Evolutionary conservation across 1,139 yeast species (phyloP), one percentile per base, ranked within the genome.

Genomic region (Geotrichum fermentans): DNA sequence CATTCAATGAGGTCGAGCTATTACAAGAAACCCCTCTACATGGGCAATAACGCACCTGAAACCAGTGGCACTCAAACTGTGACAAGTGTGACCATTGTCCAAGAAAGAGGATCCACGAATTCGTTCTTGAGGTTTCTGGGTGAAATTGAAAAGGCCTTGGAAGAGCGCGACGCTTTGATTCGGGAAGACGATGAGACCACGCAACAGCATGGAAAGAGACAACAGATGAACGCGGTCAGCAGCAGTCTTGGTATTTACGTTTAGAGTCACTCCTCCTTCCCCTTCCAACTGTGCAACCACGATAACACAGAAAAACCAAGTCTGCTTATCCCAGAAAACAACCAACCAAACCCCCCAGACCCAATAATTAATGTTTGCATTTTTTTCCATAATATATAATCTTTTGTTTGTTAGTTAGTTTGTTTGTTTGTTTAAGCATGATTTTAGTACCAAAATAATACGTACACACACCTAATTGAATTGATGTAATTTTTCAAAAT

Each of bases 131-230:
- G 52, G 28, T 40, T 50, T 13, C 30, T 45, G 14, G 42, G 37
- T 21, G 52, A 50, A 28, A 16, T 50, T 38, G 47, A 43, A 38
- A 20, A 35, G 4, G 52, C 40, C 11, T 22, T 49, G 21, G 49
- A 40, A 22, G 45, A 35, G 16, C 30, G 41, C 11, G 22, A 43
- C 18, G 46, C 40, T 13, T 17, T 43, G 21, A 21, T 36, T 13
- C 32, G 18, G 14, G 21, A 34, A 8, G 38, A 24, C 28, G 16
- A 32, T 17, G 34, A 32, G 6, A 10, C 17, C 34, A 32, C n/a
- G 10, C n/a, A 10, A 8, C 16, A 6, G 10, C 8, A 6, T 6
- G 28, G 10, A 6, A 6, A 24, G 28, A 6, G 28, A 6, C 28
- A 24, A 24, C 3, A 32, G 17, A 24, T 24, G 17, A 13, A 16